phyloP scores from a whole-genome alignment of 345 rosid genomes.

The Syzygium jambos region DNA sequence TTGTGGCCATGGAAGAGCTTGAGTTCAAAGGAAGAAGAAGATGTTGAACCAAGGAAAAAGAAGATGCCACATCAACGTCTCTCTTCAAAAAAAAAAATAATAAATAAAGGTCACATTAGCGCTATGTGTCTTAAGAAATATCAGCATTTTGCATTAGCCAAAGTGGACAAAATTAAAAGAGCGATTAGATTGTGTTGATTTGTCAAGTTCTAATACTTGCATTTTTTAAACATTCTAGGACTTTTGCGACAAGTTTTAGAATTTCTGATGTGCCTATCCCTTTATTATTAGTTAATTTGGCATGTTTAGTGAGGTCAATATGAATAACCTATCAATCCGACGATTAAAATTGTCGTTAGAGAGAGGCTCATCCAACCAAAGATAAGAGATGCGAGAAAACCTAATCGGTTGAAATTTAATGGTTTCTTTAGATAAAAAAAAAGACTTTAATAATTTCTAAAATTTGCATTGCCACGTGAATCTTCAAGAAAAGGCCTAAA shows the following conservation, averaged over 20 bases:
- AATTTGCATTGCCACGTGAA: background rate
- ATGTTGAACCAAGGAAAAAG: background rate
- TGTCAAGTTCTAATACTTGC: accelerated
- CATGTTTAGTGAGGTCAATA: background rate
- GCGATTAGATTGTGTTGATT: accelerated
- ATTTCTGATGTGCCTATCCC: accelerated
- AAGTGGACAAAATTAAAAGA: background rate
- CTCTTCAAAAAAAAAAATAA: background rate
- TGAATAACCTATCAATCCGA: background rate
- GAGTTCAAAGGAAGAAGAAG: background rate
- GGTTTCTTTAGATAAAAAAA: no score
- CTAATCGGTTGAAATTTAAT: no score
- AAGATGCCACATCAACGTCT: background rate
- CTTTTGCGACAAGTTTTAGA: background rate
- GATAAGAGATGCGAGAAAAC: no score
- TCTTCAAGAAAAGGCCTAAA: background rate
- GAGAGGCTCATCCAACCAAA: no score
- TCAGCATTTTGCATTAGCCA: no score
- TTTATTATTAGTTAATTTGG: background rate
- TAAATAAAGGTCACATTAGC: accelerated
- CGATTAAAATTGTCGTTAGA: background rate
- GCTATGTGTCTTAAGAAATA: background rate
- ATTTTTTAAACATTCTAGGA: accelerated
- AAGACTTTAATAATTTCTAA: background rate
- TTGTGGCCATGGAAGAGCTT: background rate